Evolutionary conservation across 768 basidiomycete species (phyloP), one percentile per base, ranked within the genome.

Genomic region (Chalciporus chontae): DNA sequence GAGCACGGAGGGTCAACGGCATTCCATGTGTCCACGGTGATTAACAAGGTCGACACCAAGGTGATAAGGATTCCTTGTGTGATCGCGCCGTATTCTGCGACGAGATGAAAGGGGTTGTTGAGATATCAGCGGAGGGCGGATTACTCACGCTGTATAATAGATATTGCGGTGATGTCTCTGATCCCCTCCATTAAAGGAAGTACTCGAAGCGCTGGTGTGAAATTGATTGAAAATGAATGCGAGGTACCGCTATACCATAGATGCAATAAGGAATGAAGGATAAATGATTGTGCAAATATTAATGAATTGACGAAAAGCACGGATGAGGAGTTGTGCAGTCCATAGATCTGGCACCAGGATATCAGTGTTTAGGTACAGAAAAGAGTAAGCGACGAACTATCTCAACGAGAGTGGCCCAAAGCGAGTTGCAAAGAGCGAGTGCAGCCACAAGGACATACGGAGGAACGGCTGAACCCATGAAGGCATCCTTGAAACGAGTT

Each of bases 81-180:
- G 26, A 62, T 51, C 17, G 67, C 63, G 45, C 64, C 66, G 44
- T 65, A 61, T 32, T 63, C 73, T 74, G 32, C 11, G 18, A 36
- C 27, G 18, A 10, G 21, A 36, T 27, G n/a, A 10, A 43, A 46
- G 40, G 50, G 24, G 45, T 34, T 3, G 15, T 24, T 14, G 19
- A 39, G n/a, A 11, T 15, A 47, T 18, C 26, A 37, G 29, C 17
- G 47, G 43, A 32, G n/a, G 18, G 40, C 23, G 2, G 23, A 18
- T 26, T 24, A 58, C 67, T 56, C 50, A 69, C 60, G 50, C 6
- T 51, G 61, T 43, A 65, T 60, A n/a, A 64, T 44, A 24, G 48
- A 51, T 18, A 64, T 52, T 3, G 58, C 44, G 5, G 50, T 14
- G 21, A 66, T 46, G 34, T 54, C 55, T 46, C 52, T 63, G 3